phyloP scores from a whole-genome alignment of 2,329 filamentous ascomycete genomes.

The Alternaria conjuncta region DNA sequence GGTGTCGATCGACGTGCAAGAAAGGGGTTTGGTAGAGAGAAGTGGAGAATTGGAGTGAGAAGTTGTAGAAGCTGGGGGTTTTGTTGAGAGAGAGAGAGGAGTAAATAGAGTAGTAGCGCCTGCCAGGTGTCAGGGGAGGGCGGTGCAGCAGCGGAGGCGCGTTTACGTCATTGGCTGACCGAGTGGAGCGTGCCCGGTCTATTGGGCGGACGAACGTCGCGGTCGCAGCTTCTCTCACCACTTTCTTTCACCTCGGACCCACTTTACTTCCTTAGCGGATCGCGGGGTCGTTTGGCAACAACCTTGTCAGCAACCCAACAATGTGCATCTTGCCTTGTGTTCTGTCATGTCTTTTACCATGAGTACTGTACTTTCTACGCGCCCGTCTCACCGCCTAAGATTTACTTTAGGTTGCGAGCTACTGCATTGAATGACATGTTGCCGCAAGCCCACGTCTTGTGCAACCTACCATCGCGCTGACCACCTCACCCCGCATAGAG shows the following conservation, averaged over 20 bases:
- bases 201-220: constrained; percentile 15
- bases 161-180: constrained; percentile 31
- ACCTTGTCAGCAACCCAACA: not conserved
- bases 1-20: constrained; percentile 27
- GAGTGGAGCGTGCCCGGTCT: constrained; percentile 14
- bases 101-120: constrained; percentile 34
- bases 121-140: constrained; percentile 36
- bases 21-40: not conserved
- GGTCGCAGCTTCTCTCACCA: constrained; percentile 9
- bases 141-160: constrained; percentile 16
- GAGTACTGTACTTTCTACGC: not conserved
- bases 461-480: constrained; percentile 13
- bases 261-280: not conserved
- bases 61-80: constrained; percentile 17
- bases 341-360: not conserved
- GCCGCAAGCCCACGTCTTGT: constrained; percentile 17
- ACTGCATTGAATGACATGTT: not conserved
- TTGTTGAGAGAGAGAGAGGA: constrained; percentile 26
- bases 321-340: not conserved
- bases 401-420: not conserved
- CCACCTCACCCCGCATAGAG: constrained; percentile 3
- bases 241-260: constrained; percentile 8
- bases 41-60: constrained; percentile 11
- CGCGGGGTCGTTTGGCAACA: not conserved
- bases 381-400: not conserved